Conservation (phyloP, 1,284 basidiomycete species). For the Ceratobasidium sp. region DNA sequence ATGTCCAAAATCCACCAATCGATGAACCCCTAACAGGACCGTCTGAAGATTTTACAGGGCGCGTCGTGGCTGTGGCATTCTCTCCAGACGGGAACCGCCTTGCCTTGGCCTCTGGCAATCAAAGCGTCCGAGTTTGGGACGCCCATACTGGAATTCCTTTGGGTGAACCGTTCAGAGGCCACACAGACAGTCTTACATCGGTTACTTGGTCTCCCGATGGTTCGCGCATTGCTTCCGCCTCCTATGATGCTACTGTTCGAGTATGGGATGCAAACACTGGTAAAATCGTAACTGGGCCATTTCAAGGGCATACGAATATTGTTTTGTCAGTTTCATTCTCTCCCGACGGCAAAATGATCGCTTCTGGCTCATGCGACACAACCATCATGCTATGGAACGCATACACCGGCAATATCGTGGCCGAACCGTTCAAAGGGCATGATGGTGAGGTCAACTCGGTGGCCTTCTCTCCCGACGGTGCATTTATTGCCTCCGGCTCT, state of each 20-base stretch:
- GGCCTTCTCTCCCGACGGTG: too few relatives aligned
- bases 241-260: constrained; percentile 33
- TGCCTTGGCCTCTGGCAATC: not conserved
- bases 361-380: too few relatives aligned
- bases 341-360: too few relatives aligned
- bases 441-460: too few relatives aligned
- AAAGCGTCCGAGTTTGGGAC: not conserved
- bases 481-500: too few relatives aligned
- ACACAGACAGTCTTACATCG: not conserved
- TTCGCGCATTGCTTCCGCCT: constrained; percentile 18
- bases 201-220: constrained; percentile 35
- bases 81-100: not conserved
- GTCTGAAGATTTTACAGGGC: not conserved
- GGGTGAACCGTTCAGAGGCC: not conserved
- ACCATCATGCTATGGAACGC: too few relatives aligned
- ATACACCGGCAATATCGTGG: too few relatives aligned
- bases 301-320: constrained; percentile 7
- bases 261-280: constrained; percentile 36
- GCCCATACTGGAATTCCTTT: not conserved
- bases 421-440: too few relatives aligned
- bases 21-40: not conserved
- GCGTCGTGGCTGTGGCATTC: not conserved
- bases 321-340: constrained; percentile 17
- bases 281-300: not conserved
- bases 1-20: too few relatives aligned